Base-by-base conservation (phyloP, 331 rosid species). In the Saraca asoca region DNA sequence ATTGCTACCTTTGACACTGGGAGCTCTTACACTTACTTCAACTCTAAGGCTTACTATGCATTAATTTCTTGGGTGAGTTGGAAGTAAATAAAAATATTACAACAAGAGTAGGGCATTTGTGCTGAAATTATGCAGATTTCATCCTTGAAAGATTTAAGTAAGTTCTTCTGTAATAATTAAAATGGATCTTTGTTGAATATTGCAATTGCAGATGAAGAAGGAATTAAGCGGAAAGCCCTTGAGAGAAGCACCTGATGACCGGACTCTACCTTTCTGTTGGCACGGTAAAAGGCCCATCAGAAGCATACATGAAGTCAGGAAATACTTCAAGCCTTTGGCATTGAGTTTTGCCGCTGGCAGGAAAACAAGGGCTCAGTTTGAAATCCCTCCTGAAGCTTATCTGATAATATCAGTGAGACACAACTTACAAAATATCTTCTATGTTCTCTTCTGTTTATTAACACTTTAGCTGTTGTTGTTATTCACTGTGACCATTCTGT, bases 371-470 rank as follows among this genome's bases (percentile, higher is more conserved):
- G 57, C 88, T 50, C 82, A 79, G 73, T 85, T 79, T 13, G 94
- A 89, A 73, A 76, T 93, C 17, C 88, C 90, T 69, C 93, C 89
- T 12, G 96, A 93, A 72, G 86, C 82, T 54, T 93, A 93, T 82
- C 69, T 92, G 14, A 87, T 92, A 50, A 54, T 87, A 61, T 87
- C 98, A 4, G 98, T 92, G 78, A 72, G 81, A 61, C 59, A 53
- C 52, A 29, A 41, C 39, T 4, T 69, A 48, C 31, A 49, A 15
- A 12, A 24, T 56, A 8, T 56, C 70, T 50, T 48, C 49, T 24
- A 20, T 12, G 42, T 67, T 1, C 11, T 38, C 10, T 38, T 38
- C 1, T 38, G 2, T 39, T 7, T 39, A 24, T 24, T 24, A 24
- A 24, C 43, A 5, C 43, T 8, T 6, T 37, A 5, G 41, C 2